phyloP scores from a whole-genome alignment of 768 basidiomycete genomes.

The Guyanaporus albipodus region DNA sequence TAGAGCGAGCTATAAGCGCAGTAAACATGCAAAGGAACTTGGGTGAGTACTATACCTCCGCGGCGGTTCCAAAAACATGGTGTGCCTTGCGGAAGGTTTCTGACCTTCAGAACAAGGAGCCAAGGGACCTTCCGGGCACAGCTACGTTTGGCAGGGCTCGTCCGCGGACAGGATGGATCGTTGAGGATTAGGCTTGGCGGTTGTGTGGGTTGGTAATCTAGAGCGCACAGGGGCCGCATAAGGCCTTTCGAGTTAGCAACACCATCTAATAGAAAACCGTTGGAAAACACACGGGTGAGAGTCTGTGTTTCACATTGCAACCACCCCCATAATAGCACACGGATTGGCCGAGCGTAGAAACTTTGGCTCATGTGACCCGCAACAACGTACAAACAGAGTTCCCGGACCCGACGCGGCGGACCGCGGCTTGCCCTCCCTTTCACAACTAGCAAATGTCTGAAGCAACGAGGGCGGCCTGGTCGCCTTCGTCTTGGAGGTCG shows the following conservation, averaged over 20 bases:
- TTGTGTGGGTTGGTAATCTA: background rate
- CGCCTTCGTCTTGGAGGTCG: slow-evolving; percentile 74
- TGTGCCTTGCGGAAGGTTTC: background rate
- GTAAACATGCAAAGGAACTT: too few species aligned
- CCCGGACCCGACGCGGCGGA: too few species aligned
- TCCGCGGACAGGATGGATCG: slow-evolving; percentile 16
- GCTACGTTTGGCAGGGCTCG: too few species aligned
- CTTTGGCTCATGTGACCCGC: background rate
- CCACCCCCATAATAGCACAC: background rate
- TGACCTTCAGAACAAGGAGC: slow-evolving; percentile 1
- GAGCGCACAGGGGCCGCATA: background rate
- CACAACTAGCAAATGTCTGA: slow-evolving; percentile 8
- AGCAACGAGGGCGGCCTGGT: slow-evolving; percentile 43
- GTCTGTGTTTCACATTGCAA: background rate
- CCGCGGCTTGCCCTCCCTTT: too few species aligned
- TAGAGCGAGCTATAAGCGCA: background rate
- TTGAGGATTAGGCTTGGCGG: background rate
- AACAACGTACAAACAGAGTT: background rate
- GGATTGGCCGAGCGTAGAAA: too few species aligned
- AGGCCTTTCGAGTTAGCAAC: background rate
- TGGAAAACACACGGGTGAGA: background rate
- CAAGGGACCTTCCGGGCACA: background rate
- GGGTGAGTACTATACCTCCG: too few species aligned
- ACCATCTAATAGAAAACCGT: background rate
- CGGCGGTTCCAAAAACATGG: slow-evolving; percentile 2